Evolutionary conservation across 331 rosid species (phyloP).

Genomic region (Erythrophleum ivorense): DNA sequence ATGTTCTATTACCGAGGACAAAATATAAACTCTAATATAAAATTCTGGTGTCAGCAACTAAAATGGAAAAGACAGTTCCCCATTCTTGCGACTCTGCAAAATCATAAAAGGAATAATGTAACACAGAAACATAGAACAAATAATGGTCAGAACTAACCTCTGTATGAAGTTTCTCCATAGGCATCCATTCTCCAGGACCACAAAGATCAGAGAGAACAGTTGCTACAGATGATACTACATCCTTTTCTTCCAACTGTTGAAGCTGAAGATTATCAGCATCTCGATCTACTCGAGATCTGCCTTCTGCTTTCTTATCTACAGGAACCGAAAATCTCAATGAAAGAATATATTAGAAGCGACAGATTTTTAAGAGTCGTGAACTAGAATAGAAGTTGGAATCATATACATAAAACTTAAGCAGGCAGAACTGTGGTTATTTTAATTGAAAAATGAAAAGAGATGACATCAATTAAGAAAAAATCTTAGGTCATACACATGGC

Average conservation of each 20-base stretch:
- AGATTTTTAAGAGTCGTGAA: slow-evolving; percentile 2
- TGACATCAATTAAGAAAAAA: not conserved
- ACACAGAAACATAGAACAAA: slow-evolving; percentile 9
- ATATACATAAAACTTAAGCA: not conserved
- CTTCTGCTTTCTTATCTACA: slow-evolving; percentile 87
- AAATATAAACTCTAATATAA: not conserved
- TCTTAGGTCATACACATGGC: not conserved
- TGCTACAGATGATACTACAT: slow-evolving; percentile 97
- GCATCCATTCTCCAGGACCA: slow-evolving; percentile 99
- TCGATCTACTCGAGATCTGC: slow-evolving; percentile 87
- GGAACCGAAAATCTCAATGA: slow-evolving; percentile 32
- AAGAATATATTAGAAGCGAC: slow-evolving; percentile 6
- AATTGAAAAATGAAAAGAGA: slow-evolving; percentile 3
- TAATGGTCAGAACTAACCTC: slow-evolving; percentile 66
- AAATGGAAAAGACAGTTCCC: slow-evolving; percentile 16
- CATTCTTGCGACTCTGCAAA: slow-evolving; percentile 12
- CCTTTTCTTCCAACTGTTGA: slow-evolving; percentile 91
- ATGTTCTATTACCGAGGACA: not conserved
- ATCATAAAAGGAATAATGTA: slow-evolving; percentile 1
- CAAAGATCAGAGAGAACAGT: slow-evolving; percentile 94
- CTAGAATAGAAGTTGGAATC: not conserved
- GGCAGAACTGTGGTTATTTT: not conserved
- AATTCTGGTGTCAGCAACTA: slow-evolving; percentile 25
- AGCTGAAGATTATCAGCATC: slow-evolving; percentile 91
- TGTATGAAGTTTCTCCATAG: slow-evolving; percentile 93